Evolutionary conservation across 2,329 filamentous ascomycete genomes (phyloP).

Genomic region (Alternaria arbusti): DNA sequence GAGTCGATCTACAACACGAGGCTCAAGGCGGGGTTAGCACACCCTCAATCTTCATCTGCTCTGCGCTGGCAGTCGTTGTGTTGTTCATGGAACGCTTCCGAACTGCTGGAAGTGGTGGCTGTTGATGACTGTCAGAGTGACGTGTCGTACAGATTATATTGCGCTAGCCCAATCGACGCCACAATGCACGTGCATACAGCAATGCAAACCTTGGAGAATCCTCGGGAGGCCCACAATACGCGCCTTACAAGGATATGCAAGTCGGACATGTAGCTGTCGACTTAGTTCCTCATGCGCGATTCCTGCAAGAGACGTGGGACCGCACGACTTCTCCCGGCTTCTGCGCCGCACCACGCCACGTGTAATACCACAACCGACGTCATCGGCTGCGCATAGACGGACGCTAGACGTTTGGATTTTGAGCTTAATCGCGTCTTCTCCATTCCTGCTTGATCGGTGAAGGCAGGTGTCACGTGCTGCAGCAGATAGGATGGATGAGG

Average conservation of each 20-base stretch:
- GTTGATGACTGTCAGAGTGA: slow-evolving; percentile 25
- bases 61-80: slow-evolving; percentile 38
- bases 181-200: slow-evolving; percentile 15
- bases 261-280: slow-evolving; percentile 7
- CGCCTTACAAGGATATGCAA: slow-evolving; percentile 6
- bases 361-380: slow-evolving; percentile 5
- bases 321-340: slow-evolving; percentile 5
- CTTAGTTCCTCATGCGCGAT: slow-evolving; percentile 1
- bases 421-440: not conserved
- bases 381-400: slow-evolving; percentile 9
- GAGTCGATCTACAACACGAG: slow-evolving; percentile 15
- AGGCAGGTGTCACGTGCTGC: slow-evolving; percentile 9
- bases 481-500: not conserved
- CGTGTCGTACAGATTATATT: slow-evolving; percentile 26
- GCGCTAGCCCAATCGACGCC: slow-evolving; percentile 20
- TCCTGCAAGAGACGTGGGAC: slow-evolving; percentile 1
- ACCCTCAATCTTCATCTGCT: slow-evolving; percentile 26
- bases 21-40: slow-evolving; percentile 24
- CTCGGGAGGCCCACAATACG: slow-evolving; percentile 8
- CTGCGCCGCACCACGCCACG: slow-evolving; percentile 4
- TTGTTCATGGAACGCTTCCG: slow-evolving; percentile 30
- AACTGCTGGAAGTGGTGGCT: slow-evolving; percentile 25
- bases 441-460: not conserved
- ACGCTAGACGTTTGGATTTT: not conserved
- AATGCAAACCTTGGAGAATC: slow-evolving; percentile 9